Evolutionary conservation across 139 green algal genomes (phyloP).

Genomic region (Monoraphidium neglectum): DNA sequence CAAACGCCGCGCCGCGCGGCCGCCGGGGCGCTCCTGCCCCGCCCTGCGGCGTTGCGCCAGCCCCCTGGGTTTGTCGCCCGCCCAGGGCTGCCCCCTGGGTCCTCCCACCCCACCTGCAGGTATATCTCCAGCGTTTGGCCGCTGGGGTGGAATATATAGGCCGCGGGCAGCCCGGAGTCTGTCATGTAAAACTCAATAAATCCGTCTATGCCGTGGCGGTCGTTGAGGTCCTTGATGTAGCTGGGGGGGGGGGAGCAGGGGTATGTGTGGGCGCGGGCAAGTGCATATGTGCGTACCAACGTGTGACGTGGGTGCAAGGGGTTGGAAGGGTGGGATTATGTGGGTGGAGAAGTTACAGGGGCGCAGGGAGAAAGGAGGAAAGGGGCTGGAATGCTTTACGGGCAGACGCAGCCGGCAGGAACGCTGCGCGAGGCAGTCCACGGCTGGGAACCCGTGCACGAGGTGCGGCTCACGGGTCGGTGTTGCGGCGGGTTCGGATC

Average conservation of each 20-base stretch:
- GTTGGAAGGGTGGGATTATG: neutral
- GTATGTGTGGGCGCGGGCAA: neutral
- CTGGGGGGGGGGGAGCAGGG: slow-evolving; percentile 1
- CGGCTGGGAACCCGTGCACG: neutral
- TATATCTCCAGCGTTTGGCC: slow-evolving; percentile 44
- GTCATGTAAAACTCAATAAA: slow-evolving; percentile 45
- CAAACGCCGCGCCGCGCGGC: too few species aligned
- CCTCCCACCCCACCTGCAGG: slow-evolving; percentile 43
- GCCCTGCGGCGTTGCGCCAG: too few species aligned
- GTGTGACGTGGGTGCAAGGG: neutral
- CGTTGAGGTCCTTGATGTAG: slow-evolving; percentile 33
- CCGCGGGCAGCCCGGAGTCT: slow-evolving; percentile 25
- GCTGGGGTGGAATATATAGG: slow-evolving; percentile 40
- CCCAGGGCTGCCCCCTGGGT: too few species aligned
- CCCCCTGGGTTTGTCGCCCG: too few species aligned
- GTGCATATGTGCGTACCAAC: neutral
- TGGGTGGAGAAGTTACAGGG: too few species aligned
- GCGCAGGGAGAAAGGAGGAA: too few species aligned
- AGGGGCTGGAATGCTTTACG: neutral
- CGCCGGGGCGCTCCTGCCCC: too few species aligned
- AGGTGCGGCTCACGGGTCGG: neutral
- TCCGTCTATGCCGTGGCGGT: slow-evolving; percentile 28
- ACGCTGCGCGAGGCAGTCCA: neutral
- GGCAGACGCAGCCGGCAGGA: neutral
- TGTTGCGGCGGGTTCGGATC: neutral